Evolutionary conservation across 192 early-diverging fungal genomes (phyloP).

Genomic region (Haplosporangium gracile): DNA sequence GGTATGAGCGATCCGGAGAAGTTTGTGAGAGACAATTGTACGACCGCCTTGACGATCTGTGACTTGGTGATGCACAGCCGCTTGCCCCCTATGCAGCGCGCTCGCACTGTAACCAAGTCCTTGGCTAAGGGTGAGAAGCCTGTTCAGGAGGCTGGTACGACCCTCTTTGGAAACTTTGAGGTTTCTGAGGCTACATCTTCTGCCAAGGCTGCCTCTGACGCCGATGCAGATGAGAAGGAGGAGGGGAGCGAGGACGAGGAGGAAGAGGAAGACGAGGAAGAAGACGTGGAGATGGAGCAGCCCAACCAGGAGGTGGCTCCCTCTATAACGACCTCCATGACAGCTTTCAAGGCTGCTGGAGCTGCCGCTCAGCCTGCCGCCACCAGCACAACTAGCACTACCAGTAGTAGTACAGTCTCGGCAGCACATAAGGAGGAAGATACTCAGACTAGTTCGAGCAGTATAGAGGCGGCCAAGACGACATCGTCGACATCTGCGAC

Average conservation of each 20-base stretch:
- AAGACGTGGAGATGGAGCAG: conserved; percentile 34
- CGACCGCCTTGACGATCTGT: conserved; percentile 61
- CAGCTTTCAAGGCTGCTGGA: conserved; percentile 42
- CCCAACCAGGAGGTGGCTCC: not conserved
- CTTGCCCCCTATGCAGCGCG: conserved; percentile 64
- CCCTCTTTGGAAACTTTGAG: conserved; percentile 42
- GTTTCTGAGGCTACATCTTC: not conserved
- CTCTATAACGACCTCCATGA: conserved; percentile 17
- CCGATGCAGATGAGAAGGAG: conserved; percentile 8
- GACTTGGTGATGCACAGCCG: conserved; percentile 67
- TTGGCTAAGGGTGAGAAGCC: conserved; percentile 34
- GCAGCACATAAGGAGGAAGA: not conserved
- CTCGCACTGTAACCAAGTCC: conserved; percentile 24
- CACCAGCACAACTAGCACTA: not conserved
- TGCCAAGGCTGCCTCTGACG: not conserved
- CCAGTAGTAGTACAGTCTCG: not conserved
- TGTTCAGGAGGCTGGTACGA: conserved; percentile 30
- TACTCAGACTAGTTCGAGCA: not conserved
- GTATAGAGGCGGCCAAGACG: not conserved
- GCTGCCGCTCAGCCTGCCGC: not conserved
- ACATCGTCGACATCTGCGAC: not conserved
- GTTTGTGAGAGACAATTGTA: conserved; percentile 39
- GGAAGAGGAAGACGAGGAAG: conserved; percentile 21
- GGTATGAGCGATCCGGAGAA: conserved; percentile 58
- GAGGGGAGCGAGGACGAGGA: conserved; percentile 16